These are phyloP conservation scores for Jamesozyma gamospora DNA, from an alignment of 805 yeast species.

Conservation along the genomic window DNA sequence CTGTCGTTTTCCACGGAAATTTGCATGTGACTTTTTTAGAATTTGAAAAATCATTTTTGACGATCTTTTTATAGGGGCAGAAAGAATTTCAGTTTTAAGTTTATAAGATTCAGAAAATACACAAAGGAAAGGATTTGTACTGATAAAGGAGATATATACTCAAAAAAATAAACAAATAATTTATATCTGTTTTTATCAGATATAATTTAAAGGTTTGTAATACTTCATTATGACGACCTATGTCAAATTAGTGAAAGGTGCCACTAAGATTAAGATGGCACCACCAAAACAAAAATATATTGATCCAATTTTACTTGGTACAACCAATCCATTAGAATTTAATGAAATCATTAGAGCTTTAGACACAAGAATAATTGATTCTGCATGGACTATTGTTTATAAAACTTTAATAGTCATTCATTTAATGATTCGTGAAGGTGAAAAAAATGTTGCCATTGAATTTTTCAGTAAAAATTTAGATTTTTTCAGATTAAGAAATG, in stretches of 20 bases:
- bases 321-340: slow-evolving; percentile 38
- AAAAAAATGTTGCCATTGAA: slow-evolving; percentile 57
- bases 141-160: no score
- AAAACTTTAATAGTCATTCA: slow-evolving; percentile 79
- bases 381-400: slow-evolving; percentile 87
- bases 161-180: no score
- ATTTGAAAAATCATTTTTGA: no score
- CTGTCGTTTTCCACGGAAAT: no score
- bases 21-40: no score
- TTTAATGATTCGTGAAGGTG: slow-evolving; percentile 89
- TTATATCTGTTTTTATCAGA: no score
- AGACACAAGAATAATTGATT: slow-evolving; percentile 53
- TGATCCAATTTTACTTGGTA: slow-evolving; percentile 70
- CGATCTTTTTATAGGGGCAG: no score
- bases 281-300: slow-evolving; percentile 97
- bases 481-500: slow-evolving; percentile 39
- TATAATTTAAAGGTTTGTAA: no score
- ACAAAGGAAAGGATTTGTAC: no score
- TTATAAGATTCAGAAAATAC: no score
- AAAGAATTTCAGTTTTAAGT: no score
- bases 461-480: slow-evolving; percentile 44
- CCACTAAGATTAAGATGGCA: slow-evolving; percentile 73
- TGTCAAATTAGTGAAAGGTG: slow-evolving; percentile 69
- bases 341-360: slow-evolving; percentile 59
- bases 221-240: slow-evolving; percentile 40